Evolutionary conservation across 441 rosid species (phyloP).

Genomic region (Bocquillonia castaneifolia): DNA sequence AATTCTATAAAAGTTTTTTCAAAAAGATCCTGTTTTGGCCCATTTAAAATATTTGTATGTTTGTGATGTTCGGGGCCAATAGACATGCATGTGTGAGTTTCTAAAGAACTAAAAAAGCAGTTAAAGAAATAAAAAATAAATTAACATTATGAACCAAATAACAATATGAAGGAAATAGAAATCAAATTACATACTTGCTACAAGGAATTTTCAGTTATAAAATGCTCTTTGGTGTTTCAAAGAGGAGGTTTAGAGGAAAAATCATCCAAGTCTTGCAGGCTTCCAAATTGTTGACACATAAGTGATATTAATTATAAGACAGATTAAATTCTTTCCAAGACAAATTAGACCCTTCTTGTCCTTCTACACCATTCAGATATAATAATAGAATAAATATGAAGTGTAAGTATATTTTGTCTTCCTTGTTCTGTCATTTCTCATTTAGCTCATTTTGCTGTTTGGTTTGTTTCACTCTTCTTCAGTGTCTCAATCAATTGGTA

Average conservation of each 20-base stretch:
- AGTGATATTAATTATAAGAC: too few species aligned
- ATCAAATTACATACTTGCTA: not conserved
- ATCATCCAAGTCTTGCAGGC: not conserved
- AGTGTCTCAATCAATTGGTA: not conserved
- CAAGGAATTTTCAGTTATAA: not conserved
- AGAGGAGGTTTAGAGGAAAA: not conserved
- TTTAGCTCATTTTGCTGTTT: not conserved
- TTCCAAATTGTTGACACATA: too few species aligned
- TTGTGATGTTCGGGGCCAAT: not conserved
- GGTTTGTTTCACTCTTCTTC: not conserved
- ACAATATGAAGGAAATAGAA: not conserved
- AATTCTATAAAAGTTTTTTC: not conserved
- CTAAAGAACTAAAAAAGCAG: not conserved
- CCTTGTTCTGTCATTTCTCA: too few species aligned
- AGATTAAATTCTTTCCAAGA: too few species aligned
- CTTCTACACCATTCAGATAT: too few species aligned
- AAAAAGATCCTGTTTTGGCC: not conserved
- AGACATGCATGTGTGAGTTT: not conserved
- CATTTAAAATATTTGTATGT: not conserved
- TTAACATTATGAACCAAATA: not conserved
- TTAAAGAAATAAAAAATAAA: not conserved
- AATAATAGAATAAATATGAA: too few species aligned
- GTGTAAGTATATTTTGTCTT: not conserved
- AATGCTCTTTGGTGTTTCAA: not conserved
- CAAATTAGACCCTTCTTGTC: too few species aligned